A percentile compares a stretch with the other conserved stretches of the same genome.
These are phyloP conservation scores for Rhipidocladum racemiflorum DNA, from an alignment of 176 grass and related monocot genomes.

Conservation along the genomic window DNA sequence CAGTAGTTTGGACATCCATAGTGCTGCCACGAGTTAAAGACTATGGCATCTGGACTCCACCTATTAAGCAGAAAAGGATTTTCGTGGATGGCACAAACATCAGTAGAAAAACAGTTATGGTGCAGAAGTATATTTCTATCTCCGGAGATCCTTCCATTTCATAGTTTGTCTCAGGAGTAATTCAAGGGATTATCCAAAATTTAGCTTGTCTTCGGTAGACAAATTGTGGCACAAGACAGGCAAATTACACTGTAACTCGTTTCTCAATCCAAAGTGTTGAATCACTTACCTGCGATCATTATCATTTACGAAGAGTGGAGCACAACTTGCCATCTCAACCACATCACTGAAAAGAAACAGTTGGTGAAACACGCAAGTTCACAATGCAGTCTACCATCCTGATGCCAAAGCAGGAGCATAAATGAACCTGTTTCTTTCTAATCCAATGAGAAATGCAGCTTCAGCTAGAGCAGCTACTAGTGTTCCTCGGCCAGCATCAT, in stretches of 20 bases:
- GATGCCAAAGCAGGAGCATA: not conserved
- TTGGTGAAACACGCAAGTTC: conserved; percentile 18
- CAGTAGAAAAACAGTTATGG: not conserved
- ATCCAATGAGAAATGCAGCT: conserved; percentile 84
- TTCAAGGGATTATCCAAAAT: not conserved
- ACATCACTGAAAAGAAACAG: conserved; percentile 66
- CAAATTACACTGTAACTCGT: conserved; percentile 12
- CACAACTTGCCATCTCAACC: conserved; percentile 94
- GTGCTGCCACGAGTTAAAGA: conserved; percentile 81
- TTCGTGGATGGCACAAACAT: not conserved
- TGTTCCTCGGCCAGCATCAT: conserved; percentile 77
- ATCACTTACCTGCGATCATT: conserved; percentile 70
- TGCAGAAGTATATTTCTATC: not conserved
- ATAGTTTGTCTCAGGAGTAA: not conserved
- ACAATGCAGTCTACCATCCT: not conserved
- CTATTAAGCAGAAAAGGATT: conserved; percentile 42
- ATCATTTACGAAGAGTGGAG: conserved; percentile 87
- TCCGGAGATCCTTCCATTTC: not conserved
- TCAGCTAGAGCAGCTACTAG: conserved; percentile 84
- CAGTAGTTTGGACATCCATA: conserved; percentile 96
- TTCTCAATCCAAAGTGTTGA: not conserved
- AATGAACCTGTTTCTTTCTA: conserved; percentile 83
- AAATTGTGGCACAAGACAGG: not conserved
- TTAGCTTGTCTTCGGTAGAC: not conserved
- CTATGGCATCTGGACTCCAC: conserved; percentile 87